A percentile compares a stretch with the other conserved stretches of the same genome.
phyloP scores from a whole-genome alignment of 2,329 filamentous ascomycete genomes.

The Fusarium pseudoanthophilum region DNA sequence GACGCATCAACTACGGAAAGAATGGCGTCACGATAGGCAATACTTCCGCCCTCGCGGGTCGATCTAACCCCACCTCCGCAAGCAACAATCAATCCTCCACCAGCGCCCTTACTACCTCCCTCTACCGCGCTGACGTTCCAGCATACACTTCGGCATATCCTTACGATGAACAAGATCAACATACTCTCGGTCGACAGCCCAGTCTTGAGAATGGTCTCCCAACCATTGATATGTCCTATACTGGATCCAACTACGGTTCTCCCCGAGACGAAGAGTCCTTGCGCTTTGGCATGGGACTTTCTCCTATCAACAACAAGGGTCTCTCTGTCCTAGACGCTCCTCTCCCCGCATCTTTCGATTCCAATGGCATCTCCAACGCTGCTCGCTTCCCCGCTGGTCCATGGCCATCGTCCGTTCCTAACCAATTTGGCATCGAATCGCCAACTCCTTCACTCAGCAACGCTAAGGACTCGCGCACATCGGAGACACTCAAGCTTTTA shows the following conservation, averaged over 20 bases:
- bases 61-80: constrained; percentile 63
- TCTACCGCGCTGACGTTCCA: constrained; percentile 58
- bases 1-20: constrained; percentile 84
- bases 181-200: constrained; percentile 59
- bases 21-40: constrained; percentile 73
- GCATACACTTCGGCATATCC: constrained; percentile 53
- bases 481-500: constrained; percentile 71
- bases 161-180: constrained; percentile 56
- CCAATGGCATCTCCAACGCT: constrained; percentile 91
- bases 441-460: constrained; percentile 78
- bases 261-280: constrained; percentile 74
- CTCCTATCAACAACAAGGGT: constrained; percentile 75
- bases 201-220: constrained; percentile 67
- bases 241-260: constrained; percentile 78
- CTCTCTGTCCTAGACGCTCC: constrained; percentile 94
- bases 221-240: constrained; percentile 69
- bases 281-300: constrained; percentile 77
- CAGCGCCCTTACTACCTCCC: constrained; percentile 72
- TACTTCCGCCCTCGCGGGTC: constrained; percentile 70
- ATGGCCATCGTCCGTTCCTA: constrained; percentile 91
- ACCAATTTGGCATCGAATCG: constrained; percentile 89
- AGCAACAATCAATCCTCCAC: constrained; percentile 69
- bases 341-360: constrained; percentile 94
- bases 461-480: constrained; percentile 69
- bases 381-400: constrained; percentile 82